Evolutionary conservation across 2,329 filamentous ascomycete species (phyloP).

Genomic region (Geosmithia putterillii): DNA sequence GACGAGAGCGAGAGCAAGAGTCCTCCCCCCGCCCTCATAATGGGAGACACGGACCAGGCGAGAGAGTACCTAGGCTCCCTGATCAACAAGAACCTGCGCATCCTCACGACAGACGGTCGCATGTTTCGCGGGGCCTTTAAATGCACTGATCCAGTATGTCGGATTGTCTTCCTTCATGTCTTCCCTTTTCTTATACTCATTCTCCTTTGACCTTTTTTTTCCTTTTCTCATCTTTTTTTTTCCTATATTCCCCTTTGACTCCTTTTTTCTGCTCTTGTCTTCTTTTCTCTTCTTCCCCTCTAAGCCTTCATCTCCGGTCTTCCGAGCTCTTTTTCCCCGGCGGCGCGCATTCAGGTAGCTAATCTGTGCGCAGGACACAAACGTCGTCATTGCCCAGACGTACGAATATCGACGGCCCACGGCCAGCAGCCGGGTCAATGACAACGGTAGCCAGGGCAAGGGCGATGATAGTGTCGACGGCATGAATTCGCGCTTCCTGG

Average conservation of each 20-base stretch:
- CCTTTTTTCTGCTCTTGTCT: background rate
- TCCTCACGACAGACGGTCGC: constrained; percentile 71
- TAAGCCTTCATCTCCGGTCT: no score
- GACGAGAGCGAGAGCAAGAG: no score
- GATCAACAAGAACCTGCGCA: constrained; percentile 65
- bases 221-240: background rate
- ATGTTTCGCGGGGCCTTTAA: constrained; percentile 88
- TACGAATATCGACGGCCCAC: constrained; percentile 81
- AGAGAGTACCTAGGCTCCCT: constrained; percentile 49
- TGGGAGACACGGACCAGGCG: constrained; percentile 25
- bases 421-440: no score
- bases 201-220: background rate
- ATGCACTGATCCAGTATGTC: constrained; percentile 83
- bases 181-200: background rate
- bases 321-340: background rate
- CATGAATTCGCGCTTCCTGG: constrained; percentile 78
- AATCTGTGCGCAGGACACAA: constrained; percentile 54
- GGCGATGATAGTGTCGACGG: constrained; percentile 32
- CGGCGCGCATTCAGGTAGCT: no score
- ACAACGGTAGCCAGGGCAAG: constrained; percentile 21
- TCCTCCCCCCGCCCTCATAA: no score
- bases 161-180: background rate
- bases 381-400: constrained; percentile 74
- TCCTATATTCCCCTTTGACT: background rate
- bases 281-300: background rate